Evolutionary conservation across 257 asterid species (phyloP), one percentile per base, ranked within the genome.

Genomic region (Solanum virginianum): DNA sequence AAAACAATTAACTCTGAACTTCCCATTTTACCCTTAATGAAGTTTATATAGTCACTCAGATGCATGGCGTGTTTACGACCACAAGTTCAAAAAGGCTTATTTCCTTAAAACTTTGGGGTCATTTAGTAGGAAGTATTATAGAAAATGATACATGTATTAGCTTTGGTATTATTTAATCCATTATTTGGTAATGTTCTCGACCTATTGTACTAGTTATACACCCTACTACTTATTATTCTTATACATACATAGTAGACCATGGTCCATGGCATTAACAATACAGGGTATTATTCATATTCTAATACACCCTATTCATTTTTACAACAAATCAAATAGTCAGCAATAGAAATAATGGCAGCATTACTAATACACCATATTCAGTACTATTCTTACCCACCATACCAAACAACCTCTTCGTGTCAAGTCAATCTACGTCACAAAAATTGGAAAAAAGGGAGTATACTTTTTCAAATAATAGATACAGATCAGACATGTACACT

Each of bases 401-500:
- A 65, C 71, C 71, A 66, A 66, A 66, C 72, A n/a, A 66, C 74
- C 45, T 29, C 7, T 68, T 18, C 3, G 3, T 41, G 26, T 70
- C 54, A 43, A 70, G 32, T 39, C 54, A 41, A 39, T 39, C 80
- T 70, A 39, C 17, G 1, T 41, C 29, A 39, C 29, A 70, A 45
- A 22, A 39, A 70, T 18, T 41, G 29, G 57, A 72, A 43, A 71
- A 17, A 43, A n/a, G 29, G 20, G 18, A 72, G 12, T 72, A 26
- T 26, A 56, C 53, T 10, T 15, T 29, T 17, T 47, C 39, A 66
- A 45, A 65, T 53, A 60, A 68, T 80, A 86, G 86, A 55, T 39
- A 62, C 83, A 79, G 65, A 79, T 79, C 65, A 80, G n/a, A 84
- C 43, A 75, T 70, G 87, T 74, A 79, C 65, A 53, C 82, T 51